Evolutionary conservation across 164 flowering plant species (phyloP).

Genomic region (Aristolochia fimbriata): DNA sequence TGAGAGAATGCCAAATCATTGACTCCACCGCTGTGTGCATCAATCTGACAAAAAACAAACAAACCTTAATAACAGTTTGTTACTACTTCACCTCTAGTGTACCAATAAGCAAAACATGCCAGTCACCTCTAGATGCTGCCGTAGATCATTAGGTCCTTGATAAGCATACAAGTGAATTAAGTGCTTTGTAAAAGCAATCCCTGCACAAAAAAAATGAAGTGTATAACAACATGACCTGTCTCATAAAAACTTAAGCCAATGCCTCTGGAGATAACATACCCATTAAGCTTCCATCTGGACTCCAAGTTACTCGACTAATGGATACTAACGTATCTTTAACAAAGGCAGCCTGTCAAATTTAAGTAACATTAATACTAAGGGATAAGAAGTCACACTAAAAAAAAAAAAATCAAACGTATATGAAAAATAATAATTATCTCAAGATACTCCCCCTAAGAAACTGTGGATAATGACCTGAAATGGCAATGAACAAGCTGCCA

Average conservation of each 20-base stretch:
- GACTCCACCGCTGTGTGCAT: slow-evolving; percentile 80
- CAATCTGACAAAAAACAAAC: slow-evolving; percentile 40
- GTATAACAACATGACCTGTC: background rate
- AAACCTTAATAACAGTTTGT: background rate
- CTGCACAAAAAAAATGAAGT: slow-evolving; percentile 2
- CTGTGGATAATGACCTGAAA: slow-evolving; percentile 44
- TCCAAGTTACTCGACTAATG: slow-evolving; percentile 72
- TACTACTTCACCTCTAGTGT: background rate
- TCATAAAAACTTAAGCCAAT: background rate
- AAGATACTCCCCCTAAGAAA: background rate
- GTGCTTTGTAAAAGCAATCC: slow-evolving; percentile 75
- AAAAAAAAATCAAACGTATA: background rate
- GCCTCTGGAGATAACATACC: slow-evolving; percentile 31
- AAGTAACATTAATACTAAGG: background rate
- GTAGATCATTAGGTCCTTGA: slow-evolving; percentile 54
- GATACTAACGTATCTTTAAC: slow-evolving; percentile 54
- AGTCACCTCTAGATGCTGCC: slow-evolving; percentile 61
- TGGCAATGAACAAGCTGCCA: slow-evolving; percentile 28
- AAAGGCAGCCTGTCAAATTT: slow-evolving; percentile 39
- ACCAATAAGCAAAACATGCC: slow-evolving; percentile 4
- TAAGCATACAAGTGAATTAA: slow-evolving; percentile 66
- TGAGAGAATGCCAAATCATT: slow-evolving; percentile 81
- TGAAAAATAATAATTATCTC: no score
- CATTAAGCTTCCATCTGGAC: slow-evolving; percentile 69
- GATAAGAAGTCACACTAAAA: background rate